Evolutionary conservation across 164 flowering plant species (phyloP), one percentile per base, ranked within the genome.

Genomic region (Paratinospora sagittata): DNA sequence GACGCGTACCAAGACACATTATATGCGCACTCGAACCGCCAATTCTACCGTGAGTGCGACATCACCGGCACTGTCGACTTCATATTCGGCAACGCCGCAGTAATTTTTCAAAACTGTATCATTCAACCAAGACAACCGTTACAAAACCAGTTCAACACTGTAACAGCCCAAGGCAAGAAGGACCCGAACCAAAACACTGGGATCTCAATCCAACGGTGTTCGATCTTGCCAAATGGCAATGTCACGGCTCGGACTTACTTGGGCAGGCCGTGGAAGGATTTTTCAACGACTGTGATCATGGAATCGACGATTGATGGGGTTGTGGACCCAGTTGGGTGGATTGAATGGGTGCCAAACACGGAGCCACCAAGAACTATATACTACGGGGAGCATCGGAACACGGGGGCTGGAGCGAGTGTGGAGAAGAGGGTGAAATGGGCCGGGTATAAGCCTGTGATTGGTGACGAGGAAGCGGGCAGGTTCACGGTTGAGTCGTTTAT

Each of bases 231-330:
- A 0, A 21, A 62, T 2, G 88, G 74, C 17, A 68, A 27, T 0
- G 74, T 88, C 9, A 82, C 86, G 0, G 90, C 86, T 3, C 62
- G 65, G 1, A 88, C 91, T 0, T 94, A 86, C 65, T 78, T 92
- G 2, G 97, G 98, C 8, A 58, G 98, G 78, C 98, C 98, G 0
- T 92, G 97, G 98, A 89, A 90, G 73, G 67, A 77, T 0, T 92
- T 58, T 65, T 86, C 98, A 3, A 89, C 89, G 0, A 92, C 98
- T 0, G 80, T 94, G 0, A 68, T 90, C 63, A 92, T 92, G 92
- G 79, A 86, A 77, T 72, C 91, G 0, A 12, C 39, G 0, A 87
- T 94, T 0, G 92, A 78, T 5, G 45, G 77, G 0, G 62, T 92
- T 23, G 63, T 92, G 68, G 47, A 82, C 47, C 88, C 93, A 0